These are phyloP conservation scores for Oehlia diaphana DNA, from an alignment of 192 early-diverging fungal genomes.

Conservation along the genomic window DNA sequence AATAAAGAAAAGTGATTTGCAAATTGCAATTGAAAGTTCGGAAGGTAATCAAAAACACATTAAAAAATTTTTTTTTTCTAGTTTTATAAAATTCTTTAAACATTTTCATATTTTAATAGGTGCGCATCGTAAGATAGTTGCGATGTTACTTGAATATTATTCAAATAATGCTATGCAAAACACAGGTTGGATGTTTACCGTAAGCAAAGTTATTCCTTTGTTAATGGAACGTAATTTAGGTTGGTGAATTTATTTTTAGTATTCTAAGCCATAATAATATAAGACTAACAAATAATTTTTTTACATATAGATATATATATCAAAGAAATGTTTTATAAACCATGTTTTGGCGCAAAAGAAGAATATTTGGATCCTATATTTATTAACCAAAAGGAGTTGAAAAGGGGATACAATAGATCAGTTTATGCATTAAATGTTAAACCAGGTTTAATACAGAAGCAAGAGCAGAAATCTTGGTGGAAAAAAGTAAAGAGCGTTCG, in stretches of 20 bases:
- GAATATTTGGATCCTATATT: background rate
- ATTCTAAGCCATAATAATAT: too few relatives aligned
- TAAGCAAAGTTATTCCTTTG: background rate
- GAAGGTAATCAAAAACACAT: background rate
- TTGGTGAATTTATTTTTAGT: background rate
- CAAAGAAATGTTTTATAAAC: background rate
- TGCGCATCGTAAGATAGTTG: background rate
- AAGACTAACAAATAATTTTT: too few relatives aligned
- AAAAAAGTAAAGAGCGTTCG: background rate
- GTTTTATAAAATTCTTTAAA: too few relatives aligned
- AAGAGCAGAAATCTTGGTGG: background rate
- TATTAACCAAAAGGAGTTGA: background rate
- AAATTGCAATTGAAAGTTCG: background rate
- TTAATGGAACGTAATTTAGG: background rate
- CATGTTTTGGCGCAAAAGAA: background rate
- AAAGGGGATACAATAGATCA: background rate
- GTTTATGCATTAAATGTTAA: background rate
- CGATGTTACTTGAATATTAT: constrained; percentile 4
- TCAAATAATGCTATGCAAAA: background rate
- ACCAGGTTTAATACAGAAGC: background rate
- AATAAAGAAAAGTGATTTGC: background rate
- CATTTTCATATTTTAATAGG: too few relatives aligned
- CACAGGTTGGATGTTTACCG: background rate
- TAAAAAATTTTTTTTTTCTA: too few relatives aligned
- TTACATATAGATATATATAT: background rate